Evolutionary conservation across 2,329 filamentous ascomycete species (phyloP).

Genomic region (Fusarium vanettenii): DNA sequence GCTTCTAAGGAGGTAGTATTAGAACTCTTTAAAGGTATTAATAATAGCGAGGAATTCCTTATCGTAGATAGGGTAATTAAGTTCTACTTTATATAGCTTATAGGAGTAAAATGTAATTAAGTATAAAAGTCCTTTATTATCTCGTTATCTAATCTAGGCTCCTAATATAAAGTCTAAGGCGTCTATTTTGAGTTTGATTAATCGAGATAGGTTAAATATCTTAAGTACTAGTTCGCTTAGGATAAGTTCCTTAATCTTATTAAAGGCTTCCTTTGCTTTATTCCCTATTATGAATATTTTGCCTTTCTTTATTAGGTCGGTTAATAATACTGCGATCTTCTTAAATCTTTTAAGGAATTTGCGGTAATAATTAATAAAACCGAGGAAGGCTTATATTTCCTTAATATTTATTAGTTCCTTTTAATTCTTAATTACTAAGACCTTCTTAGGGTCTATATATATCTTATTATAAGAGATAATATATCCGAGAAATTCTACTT

Average conservation of each 20-base stretch:
- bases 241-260: conserved; percentile 26
- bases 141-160: too few species aligned
- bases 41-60: too few species aligned
- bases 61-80: too few species aligned
- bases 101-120: too few species aligned
- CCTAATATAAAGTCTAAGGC: too few species aligned
- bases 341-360: conserved; percentile 30
- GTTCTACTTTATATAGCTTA: too few species aligned
- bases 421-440: conserved; percentile 9
- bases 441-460: too few species aligned
- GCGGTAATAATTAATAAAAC: conserved; percentile 28
- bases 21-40: too few species aligned
- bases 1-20: too few species aligned
- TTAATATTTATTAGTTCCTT: background rate
- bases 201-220: too few species aligned
- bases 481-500: conserved; percentile 26
- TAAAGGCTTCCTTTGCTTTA: too few species aligned
- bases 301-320: conserved; percentile 18
- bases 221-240: conserved; percentile 12
- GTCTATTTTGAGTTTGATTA: background rate
- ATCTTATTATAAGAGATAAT: conserved; percentile 20
- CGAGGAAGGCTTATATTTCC: conserved; percentile 27
- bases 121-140: too few species aligned
- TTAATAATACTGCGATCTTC: conserved; percentile 1
- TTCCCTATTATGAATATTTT: conserved; percentile 23